Evolutionary conservation across 306 rosid species (phyloP), one percentile per base, ranked within the genome.

Genomic region (Leucaena leucocephala): DNA sequence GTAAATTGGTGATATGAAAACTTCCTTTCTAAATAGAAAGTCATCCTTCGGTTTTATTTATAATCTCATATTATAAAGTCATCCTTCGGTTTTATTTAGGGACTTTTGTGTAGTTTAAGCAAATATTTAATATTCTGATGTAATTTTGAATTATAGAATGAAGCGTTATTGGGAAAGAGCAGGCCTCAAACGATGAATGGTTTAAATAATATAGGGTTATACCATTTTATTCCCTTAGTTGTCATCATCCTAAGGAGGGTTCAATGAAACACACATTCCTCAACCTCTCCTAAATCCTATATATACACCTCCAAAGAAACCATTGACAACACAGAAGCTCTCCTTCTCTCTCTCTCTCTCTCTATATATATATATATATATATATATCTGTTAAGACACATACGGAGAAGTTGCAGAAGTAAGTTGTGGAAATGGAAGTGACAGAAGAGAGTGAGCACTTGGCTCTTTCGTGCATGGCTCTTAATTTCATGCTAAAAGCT

Each of bases 371-470:
- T n/a, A n/a, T n/a, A n/a, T n/a, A n/a, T n/a, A n/a, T n/a, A n/a
- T n/a, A 3, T 59, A 9, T 21, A 22, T 58, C 4, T 58, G 10
- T 55, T 1, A 8, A 21, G 64, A 36, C 64, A 27, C 27, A 1
- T 27, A 27, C 27, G 9, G 67, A 61, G 39, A 33, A 33, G 38
- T 61, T 33, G 39, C 8, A 33, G 19, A 7, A 61, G 3, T 27
- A 8, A 57, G 64, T 58, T 22, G 65, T 33, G 38, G 35, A 34
- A 44, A 38, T 63, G 78, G 72, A 71, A 76, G 90, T 76, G 90
- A 88, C 86, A 88, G 90, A 86, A 88, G 90, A 84, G 82, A 84
- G 92, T 63, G 90, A 82, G 88, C 90, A 86, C 87, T n/a, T 75
- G 70, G 85, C 77, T 50, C 35, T 80, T 84, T 84, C 76, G 70